Evolutionary conservation across 164 flowering plant species (phyloP), one percentile per base, ranked within the genome.

Genomic region (Kingdonia uniflora): DNA sequence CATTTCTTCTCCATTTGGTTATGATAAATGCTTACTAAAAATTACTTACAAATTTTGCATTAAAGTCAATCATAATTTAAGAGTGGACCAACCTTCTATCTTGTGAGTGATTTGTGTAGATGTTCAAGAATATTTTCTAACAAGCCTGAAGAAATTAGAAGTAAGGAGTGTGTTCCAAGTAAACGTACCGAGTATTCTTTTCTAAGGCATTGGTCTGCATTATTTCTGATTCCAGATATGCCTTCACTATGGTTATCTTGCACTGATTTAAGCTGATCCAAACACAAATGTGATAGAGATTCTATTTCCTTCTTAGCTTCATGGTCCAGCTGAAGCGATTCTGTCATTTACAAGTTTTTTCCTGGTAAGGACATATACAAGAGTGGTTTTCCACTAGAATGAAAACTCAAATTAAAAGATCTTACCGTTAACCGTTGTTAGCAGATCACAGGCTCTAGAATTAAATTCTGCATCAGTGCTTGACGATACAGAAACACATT

Each of bases 131-230:
- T n/a, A n/a, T n/a, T n/a, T n/a, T n/a, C n/a, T n/a, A n/a, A n/a
- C n/a, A n/a, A n/a, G n/a, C n/a, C n/a, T n/a, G n/a, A n/a, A n/a
- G n/a, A n/a, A n/a, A n/a, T n/a, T n/a, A n/a, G n/a, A 29, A 29
- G 35, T 8, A 29, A 4, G 35, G 35, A 29, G 8, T 29, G 35
- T 29, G 35, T 8, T 29, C 35, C 26, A 21, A 40, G 42, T 42
- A 42, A 48, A 13, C 66, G 23, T 77, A 87, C 92, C 82, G 64
- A 37, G 62, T 87, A 87, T 51, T 82, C 84, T 63, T 75, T 76
- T 29, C 49, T 52, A 19, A 84, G 71, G 68, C 70, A 71, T 56
- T 72, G 64, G 57, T 77, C 88, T 55, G 87, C 70, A 49, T 43
- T 53, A 59, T 55, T 69, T 68, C 74, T 64, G 47, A 85, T 71